A percentile compares a stretch with the other conserved stretches of the same genome.
These are phyloP conservation scores for Exophiala bonariae DNA, from an alignment of 2,329 filamentous ascomycete genomes.

Conservation along the genomic window DNA sequence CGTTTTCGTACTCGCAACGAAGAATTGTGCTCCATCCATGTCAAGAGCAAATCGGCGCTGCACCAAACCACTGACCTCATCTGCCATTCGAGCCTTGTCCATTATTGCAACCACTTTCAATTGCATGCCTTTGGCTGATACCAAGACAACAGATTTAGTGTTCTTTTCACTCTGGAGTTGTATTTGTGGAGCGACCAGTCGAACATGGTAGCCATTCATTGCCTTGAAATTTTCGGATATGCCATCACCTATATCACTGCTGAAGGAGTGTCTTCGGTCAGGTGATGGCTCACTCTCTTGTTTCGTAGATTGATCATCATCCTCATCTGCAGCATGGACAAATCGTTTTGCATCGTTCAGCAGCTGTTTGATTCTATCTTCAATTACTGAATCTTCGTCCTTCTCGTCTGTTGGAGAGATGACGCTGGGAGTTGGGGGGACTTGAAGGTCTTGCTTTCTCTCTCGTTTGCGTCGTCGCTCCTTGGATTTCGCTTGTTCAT, in stretches of 20 bases:
- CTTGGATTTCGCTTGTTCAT: conserved; percentile 82
- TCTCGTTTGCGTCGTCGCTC: conserved; percentile 32
- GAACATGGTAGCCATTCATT: conserved; percentile 91
- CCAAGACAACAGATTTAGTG: conserved; percentile 90
- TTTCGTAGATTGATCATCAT: conserved; percentile 33
- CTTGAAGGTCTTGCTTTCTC: conserved; percentile 7
- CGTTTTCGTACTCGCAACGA: conserved; percentile 91
- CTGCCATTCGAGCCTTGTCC: conserved; percentile 89
- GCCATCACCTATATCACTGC: conserved; percentile 63
- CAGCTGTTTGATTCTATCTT: conserved; percentile 83
- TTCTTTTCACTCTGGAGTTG: conserved; percentile 99
- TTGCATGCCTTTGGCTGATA: conserved; percentile 97
- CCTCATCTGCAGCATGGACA: conserved; percentile 67
- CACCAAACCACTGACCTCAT: conserved; percentile 91
- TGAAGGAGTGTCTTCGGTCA: conserved; percentile 28
- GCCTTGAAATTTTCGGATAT: conserved; percentile 86
- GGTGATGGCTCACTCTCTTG: conserved; percentile 35
- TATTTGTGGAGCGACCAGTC: conserved; percentile 94
- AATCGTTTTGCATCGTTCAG: conserved; percentile 81
- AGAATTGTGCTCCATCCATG: conserved; percentile 98
- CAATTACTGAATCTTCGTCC: conserved; percentile 67
- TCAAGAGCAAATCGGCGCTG: conserved; percentile 91
- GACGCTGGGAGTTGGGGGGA: conserved; percentile 17
- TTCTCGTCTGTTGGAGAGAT: conserved; percentile 45
- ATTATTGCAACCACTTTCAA: conserved; percentile 96